Conservation (phyloP, 2,329 filamentous ascomycete species). For the Scedosporium aurantiacum region DNA sequence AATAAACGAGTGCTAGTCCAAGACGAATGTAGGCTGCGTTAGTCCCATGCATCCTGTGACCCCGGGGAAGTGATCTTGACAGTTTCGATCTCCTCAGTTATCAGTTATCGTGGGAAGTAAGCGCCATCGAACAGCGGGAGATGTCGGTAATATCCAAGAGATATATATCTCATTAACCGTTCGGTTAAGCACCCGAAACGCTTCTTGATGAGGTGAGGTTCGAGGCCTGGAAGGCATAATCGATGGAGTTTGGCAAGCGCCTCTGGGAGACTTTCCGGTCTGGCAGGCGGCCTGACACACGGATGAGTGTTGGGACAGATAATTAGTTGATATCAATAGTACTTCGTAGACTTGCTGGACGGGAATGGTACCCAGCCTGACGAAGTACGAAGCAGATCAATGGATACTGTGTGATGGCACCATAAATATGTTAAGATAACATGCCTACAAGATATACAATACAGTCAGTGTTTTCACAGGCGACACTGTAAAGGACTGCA, state of each 20-base stretch:
- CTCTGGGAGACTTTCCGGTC: neutral
- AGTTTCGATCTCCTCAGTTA: neutral
- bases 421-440: neutral
- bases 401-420: neutral
- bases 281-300: neutral
- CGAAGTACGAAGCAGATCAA: too few relatives aligned
- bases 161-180: neutral
- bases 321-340: neutral
- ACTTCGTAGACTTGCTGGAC: neutral
- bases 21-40: too few relatives aligned
- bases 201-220: neutral
- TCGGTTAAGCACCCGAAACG: neutral
- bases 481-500: neutral
- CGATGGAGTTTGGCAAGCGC: neutral
- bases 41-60: too few relatives aligned
- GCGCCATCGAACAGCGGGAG: neutral
- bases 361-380: too few relatives aligned
- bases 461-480: neutral
- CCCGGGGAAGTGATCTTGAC: too few relatives aligned
- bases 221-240: neutral
- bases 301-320: neutral
- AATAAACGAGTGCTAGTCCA: too few relatives aligned
- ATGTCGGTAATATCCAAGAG: neutral
- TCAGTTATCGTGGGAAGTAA: neutral
- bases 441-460: neutral